Base-by-base conservation (phyloP, 495 filamentous ascomycete genomes). In the Ramalina intermedia region DNA sequence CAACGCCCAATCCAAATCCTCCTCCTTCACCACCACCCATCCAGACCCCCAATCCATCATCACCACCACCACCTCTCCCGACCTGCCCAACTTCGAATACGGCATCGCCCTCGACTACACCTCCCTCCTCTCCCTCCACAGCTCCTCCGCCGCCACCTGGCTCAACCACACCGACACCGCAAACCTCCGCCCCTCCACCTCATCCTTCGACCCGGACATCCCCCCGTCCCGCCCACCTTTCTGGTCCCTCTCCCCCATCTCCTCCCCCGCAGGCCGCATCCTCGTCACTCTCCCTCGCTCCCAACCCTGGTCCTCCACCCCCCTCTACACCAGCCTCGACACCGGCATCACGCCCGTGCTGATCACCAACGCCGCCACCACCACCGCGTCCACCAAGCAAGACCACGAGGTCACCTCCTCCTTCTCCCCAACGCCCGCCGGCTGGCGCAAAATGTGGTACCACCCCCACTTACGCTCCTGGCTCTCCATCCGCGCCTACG, bases 391-490 rank as follows among this genome's bases (percentile, higher is more conserved):
- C 14, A 16, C 24, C 27, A 35, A 37, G 11, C 26, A 35, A 27
- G 24, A 36, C 44, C 14, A 36, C 26, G n/a, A 37, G 4, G n/a
- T 35, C 26, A 36, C n/a, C 4, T 17, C 66, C 26, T 64, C 70
- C 24, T 55, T 61, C 14, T 52, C 56, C 21, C 50, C 65, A 3
- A 63, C 66, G 16, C 61, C 70, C 24, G 40, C 41, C 5, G 70
- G 66, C 66, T 81, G 78, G 78, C 55, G 59, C 6, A 66, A 65
- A 4, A 74, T 77, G 69, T 82, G 78, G 76, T 79, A 66, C 52
- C 66, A 73, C 27, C 67, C 66, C 2, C 71, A 74, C 60, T 63
- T 66, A 0, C 70, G 73, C 24, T 67, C 9, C 11, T 36, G 37
- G 37, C 44, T 47, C 44, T 5, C 13, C 4, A 37, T 36, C 44